A percentile compares a stretch with the other conserved stretches of the same genome.
phyloP scores from a whole-genome alignment of 148 eudicot species.

The Fagopyrum tataricum region DNA sequence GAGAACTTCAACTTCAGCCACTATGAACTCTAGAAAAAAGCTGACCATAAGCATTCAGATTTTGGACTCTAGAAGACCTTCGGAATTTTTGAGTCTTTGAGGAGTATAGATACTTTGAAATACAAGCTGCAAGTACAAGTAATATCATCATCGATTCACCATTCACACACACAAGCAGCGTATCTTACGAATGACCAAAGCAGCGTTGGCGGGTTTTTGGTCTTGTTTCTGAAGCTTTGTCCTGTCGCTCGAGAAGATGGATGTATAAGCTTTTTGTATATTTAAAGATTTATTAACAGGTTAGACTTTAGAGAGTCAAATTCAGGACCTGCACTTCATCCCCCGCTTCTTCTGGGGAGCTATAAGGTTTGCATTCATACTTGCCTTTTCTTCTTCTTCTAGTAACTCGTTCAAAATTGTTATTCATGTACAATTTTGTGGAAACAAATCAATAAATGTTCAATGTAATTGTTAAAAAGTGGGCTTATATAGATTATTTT shows the following conservation, averaged over 20 bases:
- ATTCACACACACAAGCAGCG: neutral
- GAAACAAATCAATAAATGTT: constrained; percentile 4
- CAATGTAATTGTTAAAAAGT: neutral
- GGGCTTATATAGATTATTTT: neutral
- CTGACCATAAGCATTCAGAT: constrained; percentile 7
- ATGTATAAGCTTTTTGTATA: constrained; percentile 9
- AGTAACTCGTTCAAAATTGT: neutral
- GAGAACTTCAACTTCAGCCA: constrained; percentile 49
- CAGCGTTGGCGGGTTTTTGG: neutral
- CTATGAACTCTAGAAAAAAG: constrained; percentile 17
- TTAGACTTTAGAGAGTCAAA: constrained; percentile 6
- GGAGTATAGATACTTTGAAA: constrained; percentile 4
- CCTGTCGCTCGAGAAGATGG: neutral
- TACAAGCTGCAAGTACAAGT: neutral
- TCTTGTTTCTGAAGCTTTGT: neutral
- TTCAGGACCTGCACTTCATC: constrained; percentile 4
- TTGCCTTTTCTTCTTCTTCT: neutral
- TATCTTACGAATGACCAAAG: neutral
- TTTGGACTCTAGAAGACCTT: constrained; percentile 5
- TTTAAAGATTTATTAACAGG: constrained; percentile 8
- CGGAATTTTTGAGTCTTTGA: neutral
- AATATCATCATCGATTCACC: neutral
- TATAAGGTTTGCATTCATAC: neutral
- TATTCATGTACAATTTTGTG: neutral
- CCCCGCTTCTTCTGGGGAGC: neutral